Percentiles rank a stretch among this genome's conserved stretches.
Evolutionary conservation across 352 stramenopile species (phyloP).

Genomic region (Phytophthora citrophthora): DNA sequence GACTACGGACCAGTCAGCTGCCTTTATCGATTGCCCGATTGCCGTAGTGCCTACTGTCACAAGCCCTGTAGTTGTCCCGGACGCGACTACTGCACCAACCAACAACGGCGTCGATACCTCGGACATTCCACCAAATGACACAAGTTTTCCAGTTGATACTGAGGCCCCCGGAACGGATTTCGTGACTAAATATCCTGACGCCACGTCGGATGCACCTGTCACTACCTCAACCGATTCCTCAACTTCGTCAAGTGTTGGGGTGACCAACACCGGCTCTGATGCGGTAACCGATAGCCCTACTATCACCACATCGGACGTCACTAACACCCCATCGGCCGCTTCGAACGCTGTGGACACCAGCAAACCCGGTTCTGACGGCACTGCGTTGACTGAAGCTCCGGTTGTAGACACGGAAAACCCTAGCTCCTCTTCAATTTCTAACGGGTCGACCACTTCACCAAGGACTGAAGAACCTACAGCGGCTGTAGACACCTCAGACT

Average conservation of each 20-base stretch:
- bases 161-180: not conserved
- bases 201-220: not conserved
- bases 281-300: not conserved
- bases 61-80: not conserved
- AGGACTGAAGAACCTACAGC: conserved; percentile 7
- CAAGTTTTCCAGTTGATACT: not conserved
- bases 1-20: conserved; percentile 13
- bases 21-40: conserved; percentile 23
- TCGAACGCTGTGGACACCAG: not conserved
- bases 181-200: not conserved
- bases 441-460: not conserved
- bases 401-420: not conserved
- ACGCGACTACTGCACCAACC: not conserved
- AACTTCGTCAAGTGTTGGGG: not conserved
- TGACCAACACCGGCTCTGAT: not conserved
- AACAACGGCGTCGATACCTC: too few relatives aligned
- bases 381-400: not conserved
- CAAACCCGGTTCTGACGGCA: too few relatives aligned
- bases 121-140: too few relatives aligned
- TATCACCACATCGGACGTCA: not conserved
- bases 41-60: not conserved
- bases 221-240: not conserved
- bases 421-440: not conserved
- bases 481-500: conserved; percentile 10
- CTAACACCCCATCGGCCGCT: not conserved